A percentile compares a stretch with the other conserved stretches of the same genome.
Conservation (phyloP, 805 yeast genomes). For the Myxozyma geophila region DNA sequence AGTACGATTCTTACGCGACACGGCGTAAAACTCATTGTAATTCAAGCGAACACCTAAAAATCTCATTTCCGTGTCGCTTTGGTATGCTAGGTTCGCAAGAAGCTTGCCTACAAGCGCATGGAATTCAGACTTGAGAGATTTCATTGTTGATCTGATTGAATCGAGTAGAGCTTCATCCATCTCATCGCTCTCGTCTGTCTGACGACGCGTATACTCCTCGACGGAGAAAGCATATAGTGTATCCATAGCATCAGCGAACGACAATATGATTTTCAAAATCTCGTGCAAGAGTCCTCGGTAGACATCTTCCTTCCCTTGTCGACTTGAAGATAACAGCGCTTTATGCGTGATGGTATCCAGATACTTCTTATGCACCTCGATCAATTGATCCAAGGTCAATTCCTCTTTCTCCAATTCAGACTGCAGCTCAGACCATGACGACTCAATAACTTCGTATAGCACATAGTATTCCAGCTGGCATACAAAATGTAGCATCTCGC, state of each 20-base stretch:
- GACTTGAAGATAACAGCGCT: conserved; percentile 44
- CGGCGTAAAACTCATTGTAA: conserved; percentile 45
- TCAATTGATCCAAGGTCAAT: conserved; percentile 46
- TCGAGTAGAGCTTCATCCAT: conserved; percentile 26
- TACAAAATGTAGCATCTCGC: conserved; percentile 45
- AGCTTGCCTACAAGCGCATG: conserved; percentile 38
- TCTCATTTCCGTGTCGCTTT: conserved; percentile 44
- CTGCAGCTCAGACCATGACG: conserved; percentile 46
- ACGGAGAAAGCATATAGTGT: conserved; percentile 39
- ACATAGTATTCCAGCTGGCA: conserved; percentile 46
- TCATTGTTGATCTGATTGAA: conserved; percentile 31
- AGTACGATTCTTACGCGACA: conserved; percentile 14
- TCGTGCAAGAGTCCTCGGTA: conserved; percentile 44
- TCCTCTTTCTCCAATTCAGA: conserved; percentile 37
- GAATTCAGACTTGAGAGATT: conserved; percentile 34
- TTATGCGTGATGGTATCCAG: conserved; percentile 42
- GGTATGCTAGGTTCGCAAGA: conserved; percentile 40
- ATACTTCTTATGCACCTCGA: conserved; percentile 44
- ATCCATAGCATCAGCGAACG: conserved; percentile 38
- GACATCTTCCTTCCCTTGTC: conserved; percentile 21
- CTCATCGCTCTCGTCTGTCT: conserved; percentile 7
- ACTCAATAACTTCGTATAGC: conserved; percentile 46
- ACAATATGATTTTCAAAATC: conserved; percentile 41
- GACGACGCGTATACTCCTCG: conserved; percentile 36
- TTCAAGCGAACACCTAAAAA: conserved; percentile 46